A percentile compares a stretch with the other conserved stretches of the same genome.
Evolutionary conservation across 1,284 basidiomycete species (phyloP).

Genomic region (Microbotryum scabiosae): DNA sequence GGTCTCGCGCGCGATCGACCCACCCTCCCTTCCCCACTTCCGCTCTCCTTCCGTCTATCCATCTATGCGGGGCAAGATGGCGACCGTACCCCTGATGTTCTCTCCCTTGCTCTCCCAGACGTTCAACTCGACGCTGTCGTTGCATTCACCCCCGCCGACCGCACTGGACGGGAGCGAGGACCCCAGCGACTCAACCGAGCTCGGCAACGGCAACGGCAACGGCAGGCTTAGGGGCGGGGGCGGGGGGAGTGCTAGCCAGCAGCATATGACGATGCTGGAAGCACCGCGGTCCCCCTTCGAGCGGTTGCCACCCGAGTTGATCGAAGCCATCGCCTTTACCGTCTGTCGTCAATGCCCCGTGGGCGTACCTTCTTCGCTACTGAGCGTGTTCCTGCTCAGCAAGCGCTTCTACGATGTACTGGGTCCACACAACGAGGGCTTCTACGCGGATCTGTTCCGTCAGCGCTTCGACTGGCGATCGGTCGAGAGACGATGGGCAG

Average conservation of each 20-base stretch:
- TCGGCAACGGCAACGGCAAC: neutral
- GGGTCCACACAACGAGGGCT: conserved; percentile 40
- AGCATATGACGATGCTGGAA: no score
- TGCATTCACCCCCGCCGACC: neutral
- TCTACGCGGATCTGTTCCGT: conserved; percentile 42
- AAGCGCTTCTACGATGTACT: conserved; percentile 37
- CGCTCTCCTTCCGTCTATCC: no score
- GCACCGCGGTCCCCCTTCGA: conserved; percentile 12
- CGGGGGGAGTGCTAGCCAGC: neutral
- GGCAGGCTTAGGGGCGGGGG: neutral
- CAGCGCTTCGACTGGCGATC: conserved; percentile 42
- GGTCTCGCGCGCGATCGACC: no score
- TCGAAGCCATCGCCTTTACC: conserved; percentile 38
- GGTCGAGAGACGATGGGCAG: conserved; percentile 31
- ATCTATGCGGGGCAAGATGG: no score
- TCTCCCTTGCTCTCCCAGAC: conserved; percentile 1
- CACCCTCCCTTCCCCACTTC: no score
- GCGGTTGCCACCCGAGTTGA: conserved; percentile 24
- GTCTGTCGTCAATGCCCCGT: conserved; percentile 15
- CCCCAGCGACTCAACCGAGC: neutral
- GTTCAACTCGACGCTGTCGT: neutral
- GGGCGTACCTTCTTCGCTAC: conserved; percentile 15
- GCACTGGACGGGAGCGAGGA: neutral
- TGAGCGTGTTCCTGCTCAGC: conserved; percentile 15
- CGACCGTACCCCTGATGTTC: no score